phyloP scores from a whole-genome alignment of 2,329 filamentous ascomycete species.

The Diaporthe sp. region DNA sequence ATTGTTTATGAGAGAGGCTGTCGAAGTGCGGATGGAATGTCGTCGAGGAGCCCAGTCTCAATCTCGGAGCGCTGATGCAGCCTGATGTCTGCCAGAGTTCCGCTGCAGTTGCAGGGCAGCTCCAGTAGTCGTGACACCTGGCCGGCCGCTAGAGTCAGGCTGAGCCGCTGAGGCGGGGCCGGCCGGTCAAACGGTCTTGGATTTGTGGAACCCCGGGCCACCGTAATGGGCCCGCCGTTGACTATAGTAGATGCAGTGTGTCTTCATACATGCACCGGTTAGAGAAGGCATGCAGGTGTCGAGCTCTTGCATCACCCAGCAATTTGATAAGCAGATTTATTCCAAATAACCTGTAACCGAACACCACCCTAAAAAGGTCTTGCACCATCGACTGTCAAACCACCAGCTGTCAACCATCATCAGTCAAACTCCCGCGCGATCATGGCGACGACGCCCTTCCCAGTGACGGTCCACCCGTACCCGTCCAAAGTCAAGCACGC shows the following conservation, averaged over 20 bases:
- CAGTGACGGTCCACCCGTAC: conserved; percentile 46
- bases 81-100: background rate
- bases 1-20: background rate
- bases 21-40: background rate
- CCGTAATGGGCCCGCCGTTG: conserved; percentile 4
- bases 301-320: background rate
- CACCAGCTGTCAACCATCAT: background rate
- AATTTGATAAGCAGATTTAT: background rate
- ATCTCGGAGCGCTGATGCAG: background rate
- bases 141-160: background rate
- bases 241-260: no score
- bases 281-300: background rate
- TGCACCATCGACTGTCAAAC: background rate
- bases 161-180: background rate
- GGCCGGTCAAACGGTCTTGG: background rate
- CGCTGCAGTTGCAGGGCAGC: no score
- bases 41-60: background rate
- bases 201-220: background rate
- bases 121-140: background rate
- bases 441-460: conserved; percentile 38
- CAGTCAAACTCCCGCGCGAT: conserved; percentile 21
- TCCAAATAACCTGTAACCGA: background rate
- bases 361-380: background rate
- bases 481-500: conserved; percentile 41
- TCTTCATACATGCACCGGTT: background rate